These are phyloP conservation scores for Suillus subluteus DNA, from an alignment of 768 basidiomycete species.

Conservation along the genomic window DNA sequence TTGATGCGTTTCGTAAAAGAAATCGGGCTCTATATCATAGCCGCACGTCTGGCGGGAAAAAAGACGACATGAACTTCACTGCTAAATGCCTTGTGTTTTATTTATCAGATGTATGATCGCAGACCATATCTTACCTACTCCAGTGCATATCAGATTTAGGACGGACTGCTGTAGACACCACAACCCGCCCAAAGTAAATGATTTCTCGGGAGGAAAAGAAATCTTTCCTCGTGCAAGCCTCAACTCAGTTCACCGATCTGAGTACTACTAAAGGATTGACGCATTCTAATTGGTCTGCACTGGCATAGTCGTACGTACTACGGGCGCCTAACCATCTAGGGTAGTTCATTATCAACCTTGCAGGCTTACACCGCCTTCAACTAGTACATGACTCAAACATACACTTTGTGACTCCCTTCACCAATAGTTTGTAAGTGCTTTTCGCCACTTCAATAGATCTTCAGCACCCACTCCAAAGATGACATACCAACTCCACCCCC, in stretches of 20 bases:
- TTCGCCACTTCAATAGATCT: background rate
- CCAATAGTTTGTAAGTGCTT: background rate
- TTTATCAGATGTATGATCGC: background rate
- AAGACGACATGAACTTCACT: conserved; percentile 12
- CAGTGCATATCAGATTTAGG: background rate
- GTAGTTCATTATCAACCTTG: background rate
- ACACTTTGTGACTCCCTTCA: background rate
- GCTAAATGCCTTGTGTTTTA: background rate
- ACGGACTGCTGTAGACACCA: background rate
- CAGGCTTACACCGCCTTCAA: background rate
- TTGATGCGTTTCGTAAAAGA: no score
- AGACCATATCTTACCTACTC: background rate
- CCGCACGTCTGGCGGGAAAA: conserved; percentile 20
- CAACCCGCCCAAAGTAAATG: background rate
- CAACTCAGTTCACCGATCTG: background rate
- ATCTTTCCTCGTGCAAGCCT: background rate
- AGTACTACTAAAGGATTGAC: background rate
- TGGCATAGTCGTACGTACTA: no score
- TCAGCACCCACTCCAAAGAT: background rate
- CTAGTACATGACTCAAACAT: background rate
- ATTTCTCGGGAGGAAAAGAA: background rate
- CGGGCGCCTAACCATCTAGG: background rate
- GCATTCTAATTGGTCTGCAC: background rate
- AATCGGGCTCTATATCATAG: no score
- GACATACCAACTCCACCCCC: conserved; percentile 36